Evolutionary conservation across 768 basidiomycete species (phyloP).

Genomic region (Tricholoma matsutake): DNA sequence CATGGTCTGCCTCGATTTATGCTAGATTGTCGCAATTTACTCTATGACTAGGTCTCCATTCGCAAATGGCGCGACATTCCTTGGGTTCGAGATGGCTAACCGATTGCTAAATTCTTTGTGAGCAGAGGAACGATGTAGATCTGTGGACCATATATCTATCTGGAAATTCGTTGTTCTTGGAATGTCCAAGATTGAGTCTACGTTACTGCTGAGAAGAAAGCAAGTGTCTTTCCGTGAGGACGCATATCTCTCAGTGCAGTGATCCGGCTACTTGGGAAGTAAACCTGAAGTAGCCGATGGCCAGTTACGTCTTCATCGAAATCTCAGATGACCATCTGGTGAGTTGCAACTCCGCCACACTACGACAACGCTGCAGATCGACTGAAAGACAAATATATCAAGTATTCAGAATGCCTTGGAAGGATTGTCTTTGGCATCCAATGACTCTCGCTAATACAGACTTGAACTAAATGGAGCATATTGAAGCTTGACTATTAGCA

Average conservation of each 20-base stretch:
- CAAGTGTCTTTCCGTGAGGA: too few species aligned
- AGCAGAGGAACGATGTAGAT: not conserved
- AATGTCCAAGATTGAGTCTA: not conserved
- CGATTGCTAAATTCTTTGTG: slow-evolving; percentile 50
- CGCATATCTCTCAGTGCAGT: too few species aligned
- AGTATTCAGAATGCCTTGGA: too few species aligned
- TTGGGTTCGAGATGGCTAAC: slow-evolving; percentile 92
- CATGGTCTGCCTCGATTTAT: not conserved
- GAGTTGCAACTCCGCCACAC: not conserved
- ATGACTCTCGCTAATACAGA: not conserved
- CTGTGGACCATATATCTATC: not conserved
- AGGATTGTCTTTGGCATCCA: not conserved
- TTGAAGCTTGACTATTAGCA: not conserved
- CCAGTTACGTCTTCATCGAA: too few species aligned
- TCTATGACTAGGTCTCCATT: slow-evolving; percentile 71
- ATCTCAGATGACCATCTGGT: not conserved
- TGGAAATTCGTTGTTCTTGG: not conserved
- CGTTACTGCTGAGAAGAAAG: not conserved
- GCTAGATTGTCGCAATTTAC: not conserved
- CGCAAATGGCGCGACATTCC: slow-evolving; percentile 95
- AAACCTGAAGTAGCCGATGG: too few species aligned
- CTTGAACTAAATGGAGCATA: not conserved
- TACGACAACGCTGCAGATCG: too few species aligned
- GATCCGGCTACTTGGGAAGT: too few species aligned
- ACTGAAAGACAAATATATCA: too few species aligned